A percentile compares a stretch with the other conserved stretches of the same genome.
Conservation (phyloP, 306 rosid genomes). For the Glycyrrhiza uralensis region DNA sequence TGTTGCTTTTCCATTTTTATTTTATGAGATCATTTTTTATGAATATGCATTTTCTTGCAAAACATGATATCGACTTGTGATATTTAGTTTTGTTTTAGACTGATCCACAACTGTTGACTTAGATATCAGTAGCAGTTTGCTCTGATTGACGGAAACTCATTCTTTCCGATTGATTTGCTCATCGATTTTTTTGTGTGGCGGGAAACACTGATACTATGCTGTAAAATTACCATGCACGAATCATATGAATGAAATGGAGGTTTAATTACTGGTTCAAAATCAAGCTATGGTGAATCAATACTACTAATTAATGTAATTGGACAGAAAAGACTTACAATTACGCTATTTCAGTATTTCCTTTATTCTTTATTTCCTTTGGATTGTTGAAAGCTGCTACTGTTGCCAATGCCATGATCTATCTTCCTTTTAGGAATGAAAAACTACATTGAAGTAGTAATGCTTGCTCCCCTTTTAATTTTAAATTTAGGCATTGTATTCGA, state of each 20-base stretch:
- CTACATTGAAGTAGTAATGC: not conserved
- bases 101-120: conserved; percentile 27
- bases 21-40: not conserved
- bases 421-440: not conserved
- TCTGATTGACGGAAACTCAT: conserved; percentile 16
- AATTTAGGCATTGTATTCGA: not conserved
- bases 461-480: not conserved
- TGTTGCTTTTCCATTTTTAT: not conserved
- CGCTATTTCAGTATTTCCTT: conserved; percentile 1
- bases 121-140: conserved; percentile 10
- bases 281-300: not conserved
- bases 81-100: conserved; percentile 12
- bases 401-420: not conserved
- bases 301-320: not conserved
- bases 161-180: conserved; percentile 28
- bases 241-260: not conserved
- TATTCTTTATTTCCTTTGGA: not conserved
- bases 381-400: conserved; percentile 3
- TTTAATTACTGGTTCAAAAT: conserved; percentile 8
- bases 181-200: not conserved
- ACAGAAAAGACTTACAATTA: not conserved
- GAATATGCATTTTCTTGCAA: not conserved
- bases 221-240: not conserved
- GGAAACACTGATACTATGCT: not conserved
- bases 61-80: not conserved